Evolutionary conservation across 2,329 filamentous ascomycete genomes (phyloP), one percentile per base, ranked within the genome.

Genomic region (Bipolaris gigantea): DNA sequence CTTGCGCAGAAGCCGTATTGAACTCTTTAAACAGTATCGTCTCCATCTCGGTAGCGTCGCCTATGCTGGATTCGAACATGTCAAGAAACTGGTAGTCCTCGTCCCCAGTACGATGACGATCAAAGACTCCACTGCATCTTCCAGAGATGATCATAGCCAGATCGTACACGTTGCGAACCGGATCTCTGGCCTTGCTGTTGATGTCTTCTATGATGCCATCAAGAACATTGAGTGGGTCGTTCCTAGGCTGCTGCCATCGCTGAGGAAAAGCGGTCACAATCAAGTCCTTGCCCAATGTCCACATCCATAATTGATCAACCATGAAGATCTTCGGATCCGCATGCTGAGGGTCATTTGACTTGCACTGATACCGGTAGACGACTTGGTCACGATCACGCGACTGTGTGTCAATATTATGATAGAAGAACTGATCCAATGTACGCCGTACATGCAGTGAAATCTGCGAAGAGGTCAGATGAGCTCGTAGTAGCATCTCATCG

Each of bases 261-360:
- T 84, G 79, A 2, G 83, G 82, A 52, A 85, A 85, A 48, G 80
- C 80, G 0, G 83, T 84, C 10, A 88, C 79, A 16, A 88, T 79
- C 15, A 87, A 72, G 53, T 86, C 84, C 66, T 76, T 76, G 10
- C 81, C 74, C 1, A 88, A 64, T 3, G 86, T 77, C 82, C 84
- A 87, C 66, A 88, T 80, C 85, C 85, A 88, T 1, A 89, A 73
- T 61, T 88, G 85, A 65, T 88, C 85, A 0, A 88, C 85, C 85
- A 87, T 87, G 66, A 86, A 86, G 2, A 87, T 80, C 56, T 86
- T 86, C 1, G 79, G 78, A 50, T 85, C 81, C 2, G 71, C 73
- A 68, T 65, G 64, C 15, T 66, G 67, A 38, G 65, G 63, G 25
- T 72, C 52, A 15, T 59, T 38, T 10, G 60, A 55, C 48, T 76